phyloP scores from a whole-genome alignment of 768 basidiomycete species.

The Tulasnella sp. region DNA sequence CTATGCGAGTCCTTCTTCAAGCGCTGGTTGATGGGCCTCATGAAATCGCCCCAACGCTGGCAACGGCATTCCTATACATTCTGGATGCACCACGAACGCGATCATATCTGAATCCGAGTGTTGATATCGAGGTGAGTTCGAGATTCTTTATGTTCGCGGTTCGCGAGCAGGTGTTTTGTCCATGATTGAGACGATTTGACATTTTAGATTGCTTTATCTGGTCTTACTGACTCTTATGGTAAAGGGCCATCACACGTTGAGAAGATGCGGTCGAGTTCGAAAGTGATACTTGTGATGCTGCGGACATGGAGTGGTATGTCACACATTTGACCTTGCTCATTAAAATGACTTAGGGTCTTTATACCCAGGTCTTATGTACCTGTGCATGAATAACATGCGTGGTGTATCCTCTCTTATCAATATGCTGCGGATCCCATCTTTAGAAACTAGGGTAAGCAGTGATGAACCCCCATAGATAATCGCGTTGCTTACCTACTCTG shows the following conservation, averaged over 20 bases:
- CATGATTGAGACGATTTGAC: background rate
- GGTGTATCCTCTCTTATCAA: slow-evolving; percentile 77
- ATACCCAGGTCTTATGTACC: slow-evolving; percentile 65
- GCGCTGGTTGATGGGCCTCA: slow-evolving; percentile 77
- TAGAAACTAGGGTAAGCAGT: slow-evolving; percentile 61
- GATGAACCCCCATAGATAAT: background rate
- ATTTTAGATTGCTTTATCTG: slow-evolving; percentile 67
- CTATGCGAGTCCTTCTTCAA: slow-evolving; percentile 74
- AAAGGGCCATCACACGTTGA: slow-evolving; percentile 68
- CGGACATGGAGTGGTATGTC: slow-evolving; percentile 84
- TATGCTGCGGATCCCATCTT: slow-evolving; percentile 75
- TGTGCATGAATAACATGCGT: slow-evolving; percentile 78
- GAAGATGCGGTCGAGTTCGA: slow-evolving; percentile 61
- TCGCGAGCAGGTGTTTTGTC: background rate
- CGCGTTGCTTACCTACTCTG: background rate
- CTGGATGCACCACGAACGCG: slow-evolving; percentile 77
- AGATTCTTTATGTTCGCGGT: background rate
- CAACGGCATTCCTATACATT: slow-evolving; percentile 67
- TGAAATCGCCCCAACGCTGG: slow-evolving; percentile 66
- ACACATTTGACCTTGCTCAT: background rate
- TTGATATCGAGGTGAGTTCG: slow-evolving; percentile 68
- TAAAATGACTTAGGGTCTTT: background rate
- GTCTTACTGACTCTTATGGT: slow-evolving; percentile 86
- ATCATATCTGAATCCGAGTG: slow-evolving; percentile 60
- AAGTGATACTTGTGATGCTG: slow-evolving; percentile 69